Evolutionary conservation across 139 green algal genomes (phyloP), one percentile per base, ranked within the genome.

Genomic region (Desmodesmus armatus): DNA sequence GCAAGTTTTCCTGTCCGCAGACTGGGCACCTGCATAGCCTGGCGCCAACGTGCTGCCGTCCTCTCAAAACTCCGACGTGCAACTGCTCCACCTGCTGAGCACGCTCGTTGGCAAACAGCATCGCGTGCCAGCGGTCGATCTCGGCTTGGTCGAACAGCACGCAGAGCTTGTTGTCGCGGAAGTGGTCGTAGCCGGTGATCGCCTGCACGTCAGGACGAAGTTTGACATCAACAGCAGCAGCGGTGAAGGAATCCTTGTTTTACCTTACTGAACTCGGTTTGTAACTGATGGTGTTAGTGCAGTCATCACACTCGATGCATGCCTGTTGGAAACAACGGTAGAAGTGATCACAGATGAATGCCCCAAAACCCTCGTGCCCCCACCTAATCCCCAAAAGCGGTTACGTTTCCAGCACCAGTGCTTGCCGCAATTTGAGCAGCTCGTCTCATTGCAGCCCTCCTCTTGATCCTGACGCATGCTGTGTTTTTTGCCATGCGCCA

Each of bases 391-490:
- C 1, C 51, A 13, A 25, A 71, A 49, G 44, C 71, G 66, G n/a
- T 79, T 2, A 62, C 88, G 90, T 31, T 41, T 40, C 72, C 79
- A 92, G 66, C 88, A 92, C 72, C 87, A 92, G 25, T 43, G 41
- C 19, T 75, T 51, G 5, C 78, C 55, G 89, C 95, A 98, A 79
- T 90, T 88, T 62, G 55, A 37, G 89, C 96, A 98, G 1, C 82
- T 90, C 88, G 98, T 96, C 88, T 98, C 97, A 89, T 98, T 98
- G 92, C 96, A 98, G 60, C 93, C 94, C 78, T 91, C 92, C 31
- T 75, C 88, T 73, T 93, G n/a, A n/a, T n/a, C n/a, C n/a, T n/a
- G n/a, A n/a, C n/a, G n/a, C n/a, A n/a, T n/a, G n/a, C n/a, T n/a
- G n/a, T 94, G 65, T 92, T 76, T 19, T 93, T 95, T 15, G 87